A percentile compares a stretch with the other conserved stretches of the same genome.
Evolutionary conservation across 2,329 filamentous ascomycete species (phyloP).

Genomic region (Sporothrix dimorphospora): DNA sequence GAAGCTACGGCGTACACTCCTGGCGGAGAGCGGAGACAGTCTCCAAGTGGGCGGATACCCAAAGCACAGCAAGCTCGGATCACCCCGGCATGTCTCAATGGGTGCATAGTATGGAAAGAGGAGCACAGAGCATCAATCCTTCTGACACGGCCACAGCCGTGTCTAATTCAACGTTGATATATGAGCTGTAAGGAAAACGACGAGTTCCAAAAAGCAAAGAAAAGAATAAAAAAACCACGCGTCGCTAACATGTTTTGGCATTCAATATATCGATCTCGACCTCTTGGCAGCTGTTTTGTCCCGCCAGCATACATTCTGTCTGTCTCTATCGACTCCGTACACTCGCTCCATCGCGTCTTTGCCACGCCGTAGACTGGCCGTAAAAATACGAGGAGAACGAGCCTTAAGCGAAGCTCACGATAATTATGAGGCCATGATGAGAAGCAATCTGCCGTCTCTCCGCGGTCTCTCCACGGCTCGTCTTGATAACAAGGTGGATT

Average conservation of each 20-base stretch:
- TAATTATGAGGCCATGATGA: slow-evolving; percentile 5
- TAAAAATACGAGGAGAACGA: neutral
- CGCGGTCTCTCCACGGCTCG: neutral
- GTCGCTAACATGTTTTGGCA: neutral
- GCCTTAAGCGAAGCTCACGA: neutral
- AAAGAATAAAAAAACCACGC: neutral
- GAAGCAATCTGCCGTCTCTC: neutral
- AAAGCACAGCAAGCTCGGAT: slow-evolving; percentile 4
- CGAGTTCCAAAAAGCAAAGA: neutral
- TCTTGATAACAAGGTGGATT: neutral
- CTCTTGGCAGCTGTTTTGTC: neutral
- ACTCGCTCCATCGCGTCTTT: neutral
- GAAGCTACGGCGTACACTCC: neutral
- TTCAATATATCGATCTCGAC: neutral
- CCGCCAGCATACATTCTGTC: neutral
- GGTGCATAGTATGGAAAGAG: neutral
- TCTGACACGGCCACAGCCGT: neutral
- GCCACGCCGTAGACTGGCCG: slow-evolving; percentile 1
- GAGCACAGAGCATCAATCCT: neutral
- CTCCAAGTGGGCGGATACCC: neutral
- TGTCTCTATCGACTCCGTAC: no score
- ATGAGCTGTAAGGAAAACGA: neutral
- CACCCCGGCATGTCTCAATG: neutral
- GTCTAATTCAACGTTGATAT: neutral
- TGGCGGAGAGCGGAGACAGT: neutral